Conservation (phyloP, 208 protist genomes). For the Leishmania major region DNA sequence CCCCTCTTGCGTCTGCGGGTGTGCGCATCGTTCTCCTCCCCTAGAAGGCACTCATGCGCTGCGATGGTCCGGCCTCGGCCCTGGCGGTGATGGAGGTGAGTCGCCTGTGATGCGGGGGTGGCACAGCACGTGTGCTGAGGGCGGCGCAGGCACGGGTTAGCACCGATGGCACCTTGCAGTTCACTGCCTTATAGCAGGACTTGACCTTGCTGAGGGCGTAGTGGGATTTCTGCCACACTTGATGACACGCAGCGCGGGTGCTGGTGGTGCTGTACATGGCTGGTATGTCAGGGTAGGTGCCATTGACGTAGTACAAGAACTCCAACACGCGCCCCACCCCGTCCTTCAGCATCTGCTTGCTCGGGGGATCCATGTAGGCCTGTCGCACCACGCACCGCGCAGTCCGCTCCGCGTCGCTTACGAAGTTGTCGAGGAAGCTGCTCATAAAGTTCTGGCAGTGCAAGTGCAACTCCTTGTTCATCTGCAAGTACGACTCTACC, state of each 20-base stretch:
- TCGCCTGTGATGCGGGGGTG: background rate
- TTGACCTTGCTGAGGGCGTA: constrained; percentile 56
- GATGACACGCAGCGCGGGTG: constrained; percentile 34
- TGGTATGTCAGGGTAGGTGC: constrained; percentile 44
- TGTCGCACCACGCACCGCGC: constrained; percentile 42
- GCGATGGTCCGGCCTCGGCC: constrained; percentile 17
- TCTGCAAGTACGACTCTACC: constrained; percentile 31
- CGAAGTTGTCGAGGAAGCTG: constrained; percentile 52
- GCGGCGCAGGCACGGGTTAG: constrained; percentile 42
- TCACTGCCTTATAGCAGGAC: constrained; percentile 51
- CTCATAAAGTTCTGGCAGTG: constrained; percentile 49
- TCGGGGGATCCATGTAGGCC: constrained; percentile 51
- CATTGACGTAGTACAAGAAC: constrained; percentile 50
- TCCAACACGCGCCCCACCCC: constrained; percentile 41
- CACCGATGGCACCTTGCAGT: constrained; percentile 34
- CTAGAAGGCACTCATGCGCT: constrained; percentile 11
- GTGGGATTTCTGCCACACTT: constrained; percentile 53
- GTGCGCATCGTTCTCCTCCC: too few species aligned
- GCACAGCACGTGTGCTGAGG: constrained; percentile 30
- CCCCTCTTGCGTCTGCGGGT: background rate
- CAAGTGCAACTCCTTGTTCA: constrained; percentile 36
- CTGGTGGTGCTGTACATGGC: constrained; percentile 46
- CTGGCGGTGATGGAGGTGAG: constrained; percentile 4
- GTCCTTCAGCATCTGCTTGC: constrained; percentile 50
- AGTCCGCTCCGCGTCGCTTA: constrained; percentile 38